These are phyloP conservation scores for Echium plantagineum DNA, from an alignment of 257 asterid species.

Conservation along the genomic window DNA sequence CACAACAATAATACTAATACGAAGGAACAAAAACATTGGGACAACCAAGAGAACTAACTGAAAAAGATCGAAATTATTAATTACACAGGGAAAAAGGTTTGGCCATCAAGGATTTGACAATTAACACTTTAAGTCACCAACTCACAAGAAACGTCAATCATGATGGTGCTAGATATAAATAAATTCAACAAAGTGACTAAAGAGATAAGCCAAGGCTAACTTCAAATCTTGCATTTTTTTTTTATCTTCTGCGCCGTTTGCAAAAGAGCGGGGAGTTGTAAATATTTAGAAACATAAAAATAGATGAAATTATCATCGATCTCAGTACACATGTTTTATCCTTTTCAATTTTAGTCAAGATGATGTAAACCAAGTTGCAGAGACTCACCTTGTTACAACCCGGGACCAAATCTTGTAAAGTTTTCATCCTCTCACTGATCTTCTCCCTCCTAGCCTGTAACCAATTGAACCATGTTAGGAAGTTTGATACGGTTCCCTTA, in stretches of 20 bases:
- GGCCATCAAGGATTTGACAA: background rate
- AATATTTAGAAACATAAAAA: background rate
- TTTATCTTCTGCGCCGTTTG: background rate
- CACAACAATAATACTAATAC: too few species aligned
- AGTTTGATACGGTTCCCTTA: background rate
- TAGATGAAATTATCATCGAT: background rate
- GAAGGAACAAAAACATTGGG: background rate
- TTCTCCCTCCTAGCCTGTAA: constrained; percentile 40
- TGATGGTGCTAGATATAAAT: too few species aligned
- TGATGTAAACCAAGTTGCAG: background rate
- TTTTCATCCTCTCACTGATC: constrained; percentile 41
- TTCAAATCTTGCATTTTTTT: too few species aligned
- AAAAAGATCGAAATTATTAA: background rate
- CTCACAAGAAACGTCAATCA: too few species aligned
- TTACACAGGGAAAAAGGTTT: background rate
- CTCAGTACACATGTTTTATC: too few species aligned
- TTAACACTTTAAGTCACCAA: too few species aligned
- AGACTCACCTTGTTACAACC: constrained; percentile 35
- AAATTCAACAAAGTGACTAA: too few species aligned
- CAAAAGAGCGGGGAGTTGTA: background rate
- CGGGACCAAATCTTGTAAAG: constrained; percentile 41
- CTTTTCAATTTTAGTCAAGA: background rate
- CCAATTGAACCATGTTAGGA: constrained; percentile 1
- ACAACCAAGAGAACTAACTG: background rate
- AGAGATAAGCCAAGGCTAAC: background rate